Base-by-base conservation (phyloP, 1,284 basidiomycete genomes). In the Ceratobasidium sp. region DNA sequence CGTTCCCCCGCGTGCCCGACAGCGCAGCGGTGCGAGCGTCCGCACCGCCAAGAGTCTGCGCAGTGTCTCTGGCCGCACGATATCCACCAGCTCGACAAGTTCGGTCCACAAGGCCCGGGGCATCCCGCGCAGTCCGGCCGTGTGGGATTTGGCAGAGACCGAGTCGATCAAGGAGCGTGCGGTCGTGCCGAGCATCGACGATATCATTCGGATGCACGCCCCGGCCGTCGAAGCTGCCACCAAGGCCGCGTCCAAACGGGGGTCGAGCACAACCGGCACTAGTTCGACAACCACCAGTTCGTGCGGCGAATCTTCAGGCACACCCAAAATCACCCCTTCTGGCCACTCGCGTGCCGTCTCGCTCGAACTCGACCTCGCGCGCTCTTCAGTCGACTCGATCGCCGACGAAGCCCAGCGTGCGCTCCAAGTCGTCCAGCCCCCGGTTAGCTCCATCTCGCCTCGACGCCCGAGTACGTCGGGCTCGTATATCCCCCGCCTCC, bases 381-480 rank as follows among this genome's bases (percentile, higher is more conserved):
- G 91, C 25, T 92, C 91, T 20, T 93, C 91, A 10, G 85, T 92
- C 69, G 91, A 93, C 77, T 92, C 90, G 69, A 87, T 93, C 34
- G 89, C 90, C 22, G 88, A 92, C 73, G 91, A 93, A 81, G 86
- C 91, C 31, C 85, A 84, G 71, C 84, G 81, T 70, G 90, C 88
- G 12, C 80, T 91, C 69, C 85, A 84, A 69, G 57, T 42, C 29
- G 55, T 53, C 52, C 35, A 52, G 20, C 13, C 22, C 25, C 22
- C 10, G 38, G 25, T 25, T 17, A 17, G 38, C 8, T 8, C 38
- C 38, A 20, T 20, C 45, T 34, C 38, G 4, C 50, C 49, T 20
- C 64, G 64, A 27, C 34, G 64, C 32, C 49, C 64, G 17, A 43
- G 64, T 8, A 40, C 40, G 10, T 35, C 64, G 17, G 20, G 45